Percentiles rank a stretch among this genome's conserved stretches.
Conservation (phyloP, 345 rosid genomes). For the Heritiera fomes region DNA sequence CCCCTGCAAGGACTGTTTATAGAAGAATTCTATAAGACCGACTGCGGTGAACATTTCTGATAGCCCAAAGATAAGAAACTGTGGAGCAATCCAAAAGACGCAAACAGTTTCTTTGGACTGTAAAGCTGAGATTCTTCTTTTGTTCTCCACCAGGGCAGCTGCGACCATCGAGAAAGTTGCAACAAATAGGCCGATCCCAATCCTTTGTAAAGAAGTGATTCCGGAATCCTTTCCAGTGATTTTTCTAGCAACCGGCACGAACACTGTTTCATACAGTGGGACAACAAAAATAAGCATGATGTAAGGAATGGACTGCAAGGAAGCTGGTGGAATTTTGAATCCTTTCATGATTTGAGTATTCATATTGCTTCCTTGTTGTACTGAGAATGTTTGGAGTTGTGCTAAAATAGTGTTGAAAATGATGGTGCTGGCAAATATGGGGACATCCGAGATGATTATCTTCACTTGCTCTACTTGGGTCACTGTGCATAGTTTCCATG, state of each 20-base stretch:
- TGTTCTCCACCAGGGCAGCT: conserved; percentile 54
- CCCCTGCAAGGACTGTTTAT: conserved; percentile 58
- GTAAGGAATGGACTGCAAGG: conserved; percentile 61
- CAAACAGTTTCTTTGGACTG: conserved; percentile 34
- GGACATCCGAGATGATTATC: conserved; percentile 50
- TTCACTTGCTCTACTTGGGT: conserved; percentile 68
- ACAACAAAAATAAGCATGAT: conserved; percentile 50
- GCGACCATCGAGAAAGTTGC: conserved; percentile 67
- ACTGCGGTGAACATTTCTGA: conserved; percentile 76
- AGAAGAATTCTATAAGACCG: conserved; percentile 72
- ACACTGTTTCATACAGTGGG: conserved; percentile 51
- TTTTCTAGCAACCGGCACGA: conserved; percentile 46
- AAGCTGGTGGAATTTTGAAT: conserved; percentile 55
- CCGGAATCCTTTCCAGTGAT: conserved; percentile 45
- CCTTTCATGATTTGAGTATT: conserved; percentile 38
- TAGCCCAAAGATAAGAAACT: conserved; percentile 59
- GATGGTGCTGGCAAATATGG: conserved; percentile 61
- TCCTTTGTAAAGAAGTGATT: conserved; percentile 56
- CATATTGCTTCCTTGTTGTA: conserved; percentile 62
- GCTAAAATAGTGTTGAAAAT: conserved; percentile 55
- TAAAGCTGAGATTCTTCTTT: conserved; percentile 34
- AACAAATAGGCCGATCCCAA: conserved; percentile 55
- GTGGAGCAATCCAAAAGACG: conserved; percentile 71
- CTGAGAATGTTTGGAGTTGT: conserved; percentile 37
- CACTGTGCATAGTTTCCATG: conserved; percentile 86